Evolutionary conservation across 106 monocot genomes (phyloP).

Genomic region (Allium cepa): DNA sequence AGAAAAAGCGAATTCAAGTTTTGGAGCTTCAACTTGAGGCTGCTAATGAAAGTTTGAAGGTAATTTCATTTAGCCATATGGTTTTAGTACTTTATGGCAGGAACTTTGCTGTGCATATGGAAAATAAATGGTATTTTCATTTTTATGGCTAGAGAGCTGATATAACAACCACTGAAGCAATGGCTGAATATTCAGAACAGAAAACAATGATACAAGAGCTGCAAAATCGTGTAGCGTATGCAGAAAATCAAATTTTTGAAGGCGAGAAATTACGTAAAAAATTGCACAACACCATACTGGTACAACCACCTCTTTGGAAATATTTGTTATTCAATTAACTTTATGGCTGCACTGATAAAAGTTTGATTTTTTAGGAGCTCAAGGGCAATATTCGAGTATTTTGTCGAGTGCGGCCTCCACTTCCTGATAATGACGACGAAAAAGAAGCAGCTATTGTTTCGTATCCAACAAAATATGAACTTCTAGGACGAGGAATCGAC

Average conservation of each 20-base stretch:
- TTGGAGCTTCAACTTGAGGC: constrained; percentile 44
- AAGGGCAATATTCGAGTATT: constrained; percentile 96
- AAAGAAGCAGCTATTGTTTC: constrained; percentile 44
- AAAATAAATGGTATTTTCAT: background rate
- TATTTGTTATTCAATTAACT: background rate
- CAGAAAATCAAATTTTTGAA: constrained; percentile 58
- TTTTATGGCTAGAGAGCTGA: constrained; percentile 45
- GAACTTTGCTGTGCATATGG: too few relatives aligned
- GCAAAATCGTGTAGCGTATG: constrained; percentile 39
- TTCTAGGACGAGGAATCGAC: constrained; percentile 64
- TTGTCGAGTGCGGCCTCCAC: constrained; percentile 71
- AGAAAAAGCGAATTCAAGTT: constrained; percentile 40
- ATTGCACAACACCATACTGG: constrained; percentile 90
- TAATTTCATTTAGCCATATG: constrained; percentile 7
- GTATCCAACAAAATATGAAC: constrained; percentile 65
- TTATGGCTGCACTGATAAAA: background rate
- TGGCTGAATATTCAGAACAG: constrained; percentile 43
- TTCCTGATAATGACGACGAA: constrained; percentile 27
- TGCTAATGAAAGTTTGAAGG: constrained; percentile 70
- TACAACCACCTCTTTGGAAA: constrained; percentile 13
- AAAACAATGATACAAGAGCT: constrained; percentile 35
- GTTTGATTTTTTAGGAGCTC: constrained; percentile 46
- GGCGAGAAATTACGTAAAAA: constrained; percentile 70
- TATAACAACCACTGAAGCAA: constrained; percentile 39
- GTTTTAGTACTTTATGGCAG: background rate